Evolutionary conservation across 2,329 filamentous ascomycete genomes (phyloP).

Genomic region (Monilinia fructicola): DNA sequence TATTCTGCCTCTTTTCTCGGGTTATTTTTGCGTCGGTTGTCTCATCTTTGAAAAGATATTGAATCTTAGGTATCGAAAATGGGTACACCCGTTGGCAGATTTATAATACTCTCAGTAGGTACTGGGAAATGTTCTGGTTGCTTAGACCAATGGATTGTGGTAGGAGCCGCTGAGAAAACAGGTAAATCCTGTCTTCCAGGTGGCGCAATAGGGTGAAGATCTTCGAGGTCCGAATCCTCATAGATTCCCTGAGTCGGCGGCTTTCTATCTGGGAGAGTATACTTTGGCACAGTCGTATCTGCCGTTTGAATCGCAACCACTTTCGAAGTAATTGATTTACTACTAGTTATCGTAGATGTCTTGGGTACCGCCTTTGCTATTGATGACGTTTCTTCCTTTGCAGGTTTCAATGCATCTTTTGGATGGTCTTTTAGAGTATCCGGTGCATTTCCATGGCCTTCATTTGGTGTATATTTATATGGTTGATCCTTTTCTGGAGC

Average conservation of each 20-base stretch:
- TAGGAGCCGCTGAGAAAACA: constrained; percentile 26
- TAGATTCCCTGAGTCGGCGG: constrained; percentile 27
- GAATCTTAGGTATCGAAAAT: constrained; percentile 72
- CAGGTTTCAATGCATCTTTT: constrained; percentile 13
- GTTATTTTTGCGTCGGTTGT: constrained; percentile 57
- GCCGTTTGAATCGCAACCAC: constrained; percentile 15
- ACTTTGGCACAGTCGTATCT: constrained; percentile 29
- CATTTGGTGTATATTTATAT: neutral
- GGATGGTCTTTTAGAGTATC: constrained; percentile 9
- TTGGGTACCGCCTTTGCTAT: neutral
- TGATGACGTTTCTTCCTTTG: neutral
- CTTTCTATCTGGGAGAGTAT: constrained; percentile 36
- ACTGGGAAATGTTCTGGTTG: constrained; percentile 77
- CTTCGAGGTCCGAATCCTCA: constrained; percentile 25
- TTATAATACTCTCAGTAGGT: constrained; percentile 66
- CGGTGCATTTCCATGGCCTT: neutral
- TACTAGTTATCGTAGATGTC: neutral
- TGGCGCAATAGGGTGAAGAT: constrained; percentile 36
- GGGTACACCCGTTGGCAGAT: constrained; percentile 69
- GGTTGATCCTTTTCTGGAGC: neutral
- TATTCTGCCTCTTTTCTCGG: constrained; percentile 61
- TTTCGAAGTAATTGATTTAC: neutral
- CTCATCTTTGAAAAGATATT: constrained; percentile 70
- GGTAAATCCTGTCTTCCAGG: constrained; percentile 36
- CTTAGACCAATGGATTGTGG: constrained; percentile 68